phyloP scores from a whole-genome alignment of 2,329 filamentous ascomycete species.

The Fusarium ambrosium region DNA sequence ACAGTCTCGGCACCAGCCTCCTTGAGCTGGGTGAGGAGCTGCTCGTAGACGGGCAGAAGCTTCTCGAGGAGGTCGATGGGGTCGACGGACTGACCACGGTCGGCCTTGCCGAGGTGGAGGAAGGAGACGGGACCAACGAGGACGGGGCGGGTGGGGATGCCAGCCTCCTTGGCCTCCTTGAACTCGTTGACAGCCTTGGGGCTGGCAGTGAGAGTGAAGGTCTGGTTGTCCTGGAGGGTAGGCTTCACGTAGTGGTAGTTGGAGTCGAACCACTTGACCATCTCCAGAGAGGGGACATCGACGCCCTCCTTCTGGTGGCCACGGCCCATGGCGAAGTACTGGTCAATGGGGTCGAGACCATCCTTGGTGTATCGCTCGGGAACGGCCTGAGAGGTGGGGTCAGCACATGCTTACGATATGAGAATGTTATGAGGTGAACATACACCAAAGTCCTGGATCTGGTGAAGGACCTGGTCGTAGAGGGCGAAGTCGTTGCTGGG shows the following conservation, averaged over 20 bases:
- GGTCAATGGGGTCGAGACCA: slow-evolving; percentile 88
- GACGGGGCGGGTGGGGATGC: slow-evolving; percentile 92
- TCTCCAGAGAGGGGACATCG: slow-evolving; percentile 95
- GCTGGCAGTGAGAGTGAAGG: slow-evolving; percentile 87
- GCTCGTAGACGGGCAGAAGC: slow-evolving; percentile 93
- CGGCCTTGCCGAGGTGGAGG: slow-evolving; percentile 97
- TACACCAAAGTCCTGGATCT: slow-evolving; percentile 98
- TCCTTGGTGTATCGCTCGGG: slow-evolving; percentile 95
- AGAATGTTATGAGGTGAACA: slow-evolving; percentile 53
- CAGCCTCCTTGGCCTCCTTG: slow-evolving; percentile 97
- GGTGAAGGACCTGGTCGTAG: slow-evolving; percentile 97
- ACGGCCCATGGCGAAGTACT: slow-evolving; percentile 99
- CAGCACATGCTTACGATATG: slow-evolving; percentile 16
- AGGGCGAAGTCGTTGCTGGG: slow-evolving; percentile 99
- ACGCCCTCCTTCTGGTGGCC: slow-evolving; percentile 95
- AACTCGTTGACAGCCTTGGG: slow-evolving; percentile 97
- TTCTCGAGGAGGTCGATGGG: slow-evolving; percentile 95
- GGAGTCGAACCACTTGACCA: slow-evolving; percentile 99
- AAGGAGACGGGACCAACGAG: slow-evolving; percentile 97
- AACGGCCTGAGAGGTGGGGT: slow-evolving; percentile 71
- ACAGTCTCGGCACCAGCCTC: slow-evolving; percentile 94
- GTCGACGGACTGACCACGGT: slow-evolving; percentile 92
- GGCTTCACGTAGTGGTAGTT: slow-evolving; percentile 99
- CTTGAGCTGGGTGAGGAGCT: slow-evolving; percentile 95
- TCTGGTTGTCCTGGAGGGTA: slow-evolving; percentile 96